phyloP scores from a whole-genome alignment of 306 rosid genomes.

The Chamaecrista fasciculata region DNA sequence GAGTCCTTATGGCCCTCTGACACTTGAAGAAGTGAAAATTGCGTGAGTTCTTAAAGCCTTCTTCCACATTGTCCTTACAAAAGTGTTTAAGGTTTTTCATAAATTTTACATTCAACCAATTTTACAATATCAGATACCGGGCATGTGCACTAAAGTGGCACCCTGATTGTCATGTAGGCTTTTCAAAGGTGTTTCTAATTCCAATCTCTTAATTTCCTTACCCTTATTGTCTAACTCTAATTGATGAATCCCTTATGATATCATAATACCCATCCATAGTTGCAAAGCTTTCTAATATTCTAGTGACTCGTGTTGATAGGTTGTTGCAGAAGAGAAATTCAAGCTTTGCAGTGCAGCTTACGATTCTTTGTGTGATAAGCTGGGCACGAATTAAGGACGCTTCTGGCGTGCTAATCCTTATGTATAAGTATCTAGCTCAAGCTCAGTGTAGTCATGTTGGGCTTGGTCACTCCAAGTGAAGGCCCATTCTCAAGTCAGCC shows the following conservation, averaged over 20 bases:
- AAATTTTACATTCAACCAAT: slow-evolving; percentile 2
- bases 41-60: slow-evolving; percentile 58
- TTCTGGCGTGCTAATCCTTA: slow-evolving; percentile 6
- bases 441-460: no score
- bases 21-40: slow-evolving; percentile 70
- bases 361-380: slow-evolving; percentile 66
- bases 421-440: slow-evolving; percentile 15
- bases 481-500: no score
- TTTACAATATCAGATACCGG: slow-evolving; percentile 54
- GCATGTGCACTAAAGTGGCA: slow-evolving; percentile 87
- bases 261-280: not conserved
- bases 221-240: not conserved
- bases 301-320: slow-evolving; percentile 37
- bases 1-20: slow-evolving; percentile 69
- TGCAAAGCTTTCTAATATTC: not conserved
- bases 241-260: not conserved
- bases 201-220: not conserved
- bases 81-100: not conserved
- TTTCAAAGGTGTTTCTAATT: slow-evolving; percentile 59
- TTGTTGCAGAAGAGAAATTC: slow-evolving; percentile 80
- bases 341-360: slow-evolving; percentile 80
- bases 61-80: not conserved
- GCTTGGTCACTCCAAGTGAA: no score
- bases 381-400: slow-evolving; percentile 43
- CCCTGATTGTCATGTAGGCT: slow-evolving; percentile 89